phyloP scores from a whole-genome alignment of 108 stramenopile species.

The Cyclotella cryptica region DNA sequence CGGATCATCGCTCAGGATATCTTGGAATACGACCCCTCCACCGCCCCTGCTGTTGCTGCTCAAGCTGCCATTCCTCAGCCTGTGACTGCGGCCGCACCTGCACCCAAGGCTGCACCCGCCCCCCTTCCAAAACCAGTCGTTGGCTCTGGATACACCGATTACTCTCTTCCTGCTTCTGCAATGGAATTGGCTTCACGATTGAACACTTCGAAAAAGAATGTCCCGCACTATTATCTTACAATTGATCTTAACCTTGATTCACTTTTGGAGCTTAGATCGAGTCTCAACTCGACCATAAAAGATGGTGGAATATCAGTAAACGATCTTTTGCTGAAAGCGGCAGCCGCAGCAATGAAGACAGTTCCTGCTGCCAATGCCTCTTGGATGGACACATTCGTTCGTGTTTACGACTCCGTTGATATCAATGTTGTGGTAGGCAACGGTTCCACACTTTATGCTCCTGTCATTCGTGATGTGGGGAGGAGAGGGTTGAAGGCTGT shows the following conservation, averaged over 20 bases:
- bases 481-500: slow-evolving; percentile 76
- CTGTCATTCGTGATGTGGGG: slow-evolving; percentile 89
- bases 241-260: slow-evolving; percentile 88
- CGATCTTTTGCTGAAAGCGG: slow-evolving; percentile 95
- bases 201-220: slow-evolving; percentile 85
- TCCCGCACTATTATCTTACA: slow-evolving; percentile 98
- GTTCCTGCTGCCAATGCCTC: slow-evolving; percentile 94
- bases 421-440: slow-evolving; percentile 92
- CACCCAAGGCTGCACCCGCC: slow-evolving; percentile 31
- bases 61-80: slow-evolving; percentile 23
- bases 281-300: slow-evolving; percentile 72
- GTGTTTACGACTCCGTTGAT: slow-evolving; percentile 91
- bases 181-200: slow-evolving; percentile 84
- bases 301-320: slow-evolving; percentile 84
- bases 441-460: slow-evolving; percentile 85
- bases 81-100: slow-evolving; percentile 32
- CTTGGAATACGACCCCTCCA: slow-evolving; percentile 69
- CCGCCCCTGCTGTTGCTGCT: slow-evolving; percentile 46
- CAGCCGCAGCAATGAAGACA: slow-evolving; percentile 80
- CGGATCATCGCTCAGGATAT: slow-evolving; percentile 96
- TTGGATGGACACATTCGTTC: slow-evolving; percentile 86
- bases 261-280: slow-evolving; percentile 80
- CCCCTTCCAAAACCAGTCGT: slow-evolving; percentile 40
- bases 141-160: slow-evolving; percentile 57
- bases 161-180: slow-evolving; percentile 65